Percentiles rank a stretch among this genome's conserved stretches.
These are phyloP conservation scores for Entoloma clypeatum DNA, from an alignment of 1,284 basidiomycete genomes.

Conservation along the genomic window DNA sequence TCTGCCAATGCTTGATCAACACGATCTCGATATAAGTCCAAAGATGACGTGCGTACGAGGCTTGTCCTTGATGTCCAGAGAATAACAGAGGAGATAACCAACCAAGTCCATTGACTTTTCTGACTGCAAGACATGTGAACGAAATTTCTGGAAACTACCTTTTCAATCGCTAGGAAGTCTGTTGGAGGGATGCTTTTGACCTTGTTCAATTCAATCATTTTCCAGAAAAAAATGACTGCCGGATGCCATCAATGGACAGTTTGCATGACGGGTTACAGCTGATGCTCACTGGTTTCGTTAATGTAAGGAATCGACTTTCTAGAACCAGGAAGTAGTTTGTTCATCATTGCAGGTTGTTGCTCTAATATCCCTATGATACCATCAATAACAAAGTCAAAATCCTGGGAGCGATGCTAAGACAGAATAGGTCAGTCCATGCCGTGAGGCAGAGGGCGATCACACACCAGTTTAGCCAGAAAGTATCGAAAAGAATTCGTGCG, in stretches of 20 bases:
- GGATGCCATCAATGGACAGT: neutral
- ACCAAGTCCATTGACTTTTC: constrained; percentile 75
- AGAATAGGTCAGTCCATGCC: constrained; percentile 11
- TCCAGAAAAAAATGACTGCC: constrained; percentile 84
- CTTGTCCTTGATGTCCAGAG: constrained; percentile 85
- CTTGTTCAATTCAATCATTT: constrained; percentile 88
- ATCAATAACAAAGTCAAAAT: constrained; percentile 79
- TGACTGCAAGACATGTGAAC: constrained; percentile 73
- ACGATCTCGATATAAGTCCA: neutral
- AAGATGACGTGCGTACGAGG: constrained; percentile 54
- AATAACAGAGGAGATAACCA: constrained; percentile 74
- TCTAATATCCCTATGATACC: constrained; percentile 72
- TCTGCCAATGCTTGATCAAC: constrained; percentile 41
- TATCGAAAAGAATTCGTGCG: constrained; percentile 87
- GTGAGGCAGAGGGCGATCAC: constrained; percentile 24
- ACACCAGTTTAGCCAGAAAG: constrained; percentile 82
- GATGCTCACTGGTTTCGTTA: constrained; percentile 67
- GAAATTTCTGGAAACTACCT: constrained; percentile 69
- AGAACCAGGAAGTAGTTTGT: constrained; percentile 79
- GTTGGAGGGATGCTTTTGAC: constrained; percentile 35
- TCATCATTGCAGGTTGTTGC: constrained; percentile 69
- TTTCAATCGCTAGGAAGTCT: constrained; percentile 7
- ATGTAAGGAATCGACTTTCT: constrained; percentile 78
- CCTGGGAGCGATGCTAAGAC: constrained; percentile 77
- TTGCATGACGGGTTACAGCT: constrained; percentile 12